Conservation (phyloP, 805 yeast genomes). For the Kodamaea nitidulidarum region DNA sequence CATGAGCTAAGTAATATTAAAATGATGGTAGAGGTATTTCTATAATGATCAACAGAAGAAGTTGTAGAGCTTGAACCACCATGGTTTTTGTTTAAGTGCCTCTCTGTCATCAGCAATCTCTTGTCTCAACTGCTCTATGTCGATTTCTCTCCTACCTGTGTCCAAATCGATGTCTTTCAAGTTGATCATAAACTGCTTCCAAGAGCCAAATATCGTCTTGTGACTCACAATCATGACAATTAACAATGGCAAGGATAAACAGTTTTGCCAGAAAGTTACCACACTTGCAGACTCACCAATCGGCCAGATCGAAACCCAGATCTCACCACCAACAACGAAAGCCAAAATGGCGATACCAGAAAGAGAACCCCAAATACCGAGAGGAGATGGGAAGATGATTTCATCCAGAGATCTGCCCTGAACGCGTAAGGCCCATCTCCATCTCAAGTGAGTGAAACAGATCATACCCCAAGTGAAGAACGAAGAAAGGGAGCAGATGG, state of each 20-base stretch:
- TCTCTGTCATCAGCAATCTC: conserved; percentile 38
- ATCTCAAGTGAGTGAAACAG: conserved; percentile 38
- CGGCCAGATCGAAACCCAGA: conserved; percentile 41
- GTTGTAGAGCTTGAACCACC: conserved; percentile 27
- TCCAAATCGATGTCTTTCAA: conserved; percentile 38
- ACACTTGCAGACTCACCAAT: conserved; percentile 28
- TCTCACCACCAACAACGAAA: conserved; percentile 33
- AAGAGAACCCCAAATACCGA: conserved; percentile 36
- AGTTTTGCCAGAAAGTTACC: conserved; percentile 46
- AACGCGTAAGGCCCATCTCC: conserved; percentile 34
- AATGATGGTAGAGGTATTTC: no score
- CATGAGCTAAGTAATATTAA: no score
- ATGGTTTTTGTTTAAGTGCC: conserved; percentile 24
- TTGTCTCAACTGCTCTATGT: conserved; percentile 36
- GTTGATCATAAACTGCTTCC: conserved; percentile 26
- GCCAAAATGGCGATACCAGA: conserved; percentile 29
- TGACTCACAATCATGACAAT: conserved; percentile 42
- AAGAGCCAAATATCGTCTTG: conserved; percentile 31
- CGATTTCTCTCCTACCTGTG: conserved; percentile 38
- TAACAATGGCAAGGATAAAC: conserved; percentile 39
- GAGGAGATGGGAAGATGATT: conserved; percentile 29
- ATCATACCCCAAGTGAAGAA: conserved; percentile 41
- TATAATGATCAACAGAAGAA: conserved; percentile 25
- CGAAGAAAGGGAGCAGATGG: conserved; percentile 39
- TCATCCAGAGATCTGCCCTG: conserved; percentile 35